These are phyloP conservation scores for Solanum hybrid DNA, from an alignment of 305 asterid species.

Conservation along the genomic window DNA sequence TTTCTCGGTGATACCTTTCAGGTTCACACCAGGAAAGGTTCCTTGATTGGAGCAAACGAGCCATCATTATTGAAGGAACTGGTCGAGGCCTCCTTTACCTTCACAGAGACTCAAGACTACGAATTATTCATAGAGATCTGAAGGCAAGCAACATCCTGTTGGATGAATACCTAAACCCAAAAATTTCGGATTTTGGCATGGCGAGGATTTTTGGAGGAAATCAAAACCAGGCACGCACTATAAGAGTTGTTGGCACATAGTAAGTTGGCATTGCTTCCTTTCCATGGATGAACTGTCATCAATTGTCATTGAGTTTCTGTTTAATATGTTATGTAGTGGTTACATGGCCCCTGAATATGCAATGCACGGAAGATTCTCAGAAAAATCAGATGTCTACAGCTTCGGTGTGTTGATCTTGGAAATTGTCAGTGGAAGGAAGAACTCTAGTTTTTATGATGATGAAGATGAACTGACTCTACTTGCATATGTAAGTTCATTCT, in stretches of 20 bases:
- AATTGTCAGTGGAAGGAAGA: conserved; percentile 23
- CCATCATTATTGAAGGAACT: conserved; percentile 12
- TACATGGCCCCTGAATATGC: conserved; percentile 35
- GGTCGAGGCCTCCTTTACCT: conserved; percentile 23
- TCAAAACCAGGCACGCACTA: conserved; percentile 11
- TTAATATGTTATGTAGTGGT: conserved; percentile 3
- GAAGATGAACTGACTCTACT: conserved; percentile 13
- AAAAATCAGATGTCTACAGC: conserved; percentile 26
- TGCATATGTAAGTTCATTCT: conserved; percentile 18
- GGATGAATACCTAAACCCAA: conserved; percentile 17
- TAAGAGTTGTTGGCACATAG: conserved; percentile 14
- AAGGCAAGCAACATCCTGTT: conserved; percentile 18
- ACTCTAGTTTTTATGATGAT: conserved; percentile 6
- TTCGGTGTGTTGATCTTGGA: conserved; percentile 24
- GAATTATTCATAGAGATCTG: conserved; percentile 25
- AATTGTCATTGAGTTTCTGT: background rate
- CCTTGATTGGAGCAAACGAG: conserved; percentile 5
- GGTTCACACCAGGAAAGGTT: background rate
- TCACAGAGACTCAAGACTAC: conserved; percentile 20
- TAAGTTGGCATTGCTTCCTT: background rate
- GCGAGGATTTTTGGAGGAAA: conserved; percentile 16
- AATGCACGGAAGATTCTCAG: conserved; percentile 24
- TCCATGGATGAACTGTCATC: background rate
- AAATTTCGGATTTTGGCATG: conserved; percentile 23
- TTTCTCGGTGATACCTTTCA: background rate